These are phyloP conservation scores for Trichoderma sp. DNA, from an alignment of 2,329 filamentous ascomycete genomes.

Conservation along the genomic window DNA sequence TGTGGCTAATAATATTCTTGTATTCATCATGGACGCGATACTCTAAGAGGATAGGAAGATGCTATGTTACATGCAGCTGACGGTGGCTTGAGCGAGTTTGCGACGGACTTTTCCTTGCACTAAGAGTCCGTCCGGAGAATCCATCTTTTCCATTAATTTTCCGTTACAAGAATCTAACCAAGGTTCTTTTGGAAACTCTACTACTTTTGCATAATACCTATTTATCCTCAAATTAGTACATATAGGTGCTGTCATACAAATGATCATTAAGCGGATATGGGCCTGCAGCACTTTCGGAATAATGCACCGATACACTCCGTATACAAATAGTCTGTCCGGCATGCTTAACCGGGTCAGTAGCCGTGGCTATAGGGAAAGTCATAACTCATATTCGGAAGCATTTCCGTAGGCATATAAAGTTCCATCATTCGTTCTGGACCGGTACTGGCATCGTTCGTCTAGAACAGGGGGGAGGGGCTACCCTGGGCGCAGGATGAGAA, in stretches of 20 bases:
- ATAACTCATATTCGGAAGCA: neutral
- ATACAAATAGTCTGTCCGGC: neutral
- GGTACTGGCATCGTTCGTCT: neutral
- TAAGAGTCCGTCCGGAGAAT: neutral
- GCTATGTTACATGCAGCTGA: neutral
- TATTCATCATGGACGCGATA: neutral
- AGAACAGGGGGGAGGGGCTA: neutral
- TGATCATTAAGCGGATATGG: neutral
- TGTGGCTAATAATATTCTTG: neutral
- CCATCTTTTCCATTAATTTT: neutral
- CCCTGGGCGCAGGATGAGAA: neutral
- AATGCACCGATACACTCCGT: neutral
- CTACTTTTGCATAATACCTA: neutral
- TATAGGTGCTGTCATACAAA: neutral
- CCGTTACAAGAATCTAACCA: neutral
- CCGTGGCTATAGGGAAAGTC: neutral
- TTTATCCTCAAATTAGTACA: neutral
- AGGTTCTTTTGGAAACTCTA: too few species aligned
- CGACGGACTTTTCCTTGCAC: neutral
- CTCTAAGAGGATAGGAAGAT: neutral
- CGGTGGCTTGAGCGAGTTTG: neutral
- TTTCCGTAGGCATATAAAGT: neutral
- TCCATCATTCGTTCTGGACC: neutral
- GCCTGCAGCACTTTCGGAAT: neutral
- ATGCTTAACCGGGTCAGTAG: constrained; percentile 2